A percentile compares a stretch with the other conserved stretches of the same genome.
phyloP scores from a whole-genome alignment of 768 basidiomycete genomes.

The Kwoniella dejecticola region DNA sequence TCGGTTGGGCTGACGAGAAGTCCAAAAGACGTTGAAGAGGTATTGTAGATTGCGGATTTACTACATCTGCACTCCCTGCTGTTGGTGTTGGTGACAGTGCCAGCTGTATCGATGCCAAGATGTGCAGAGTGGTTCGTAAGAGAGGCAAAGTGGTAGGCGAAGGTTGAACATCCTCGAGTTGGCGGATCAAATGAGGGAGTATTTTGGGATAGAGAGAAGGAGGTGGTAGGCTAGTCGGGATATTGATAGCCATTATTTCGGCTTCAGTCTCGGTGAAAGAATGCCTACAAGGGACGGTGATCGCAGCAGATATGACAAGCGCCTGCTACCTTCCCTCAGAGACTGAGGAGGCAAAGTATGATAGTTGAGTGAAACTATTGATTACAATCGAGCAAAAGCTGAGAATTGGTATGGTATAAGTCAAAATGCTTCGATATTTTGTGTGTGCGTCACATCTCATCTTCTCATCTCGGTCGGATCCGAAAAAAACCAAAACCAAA shows the following conservation, averaged over 20 bases:
- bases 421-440: not conserved
- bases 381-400: not conserved
- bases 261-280: no score
- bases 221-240: constrained; percentile 22
- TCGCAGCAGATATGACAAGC: no score
- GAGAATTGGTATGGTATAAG: not conserved
- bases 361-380: no score
- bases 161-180: constrained; percentile 6
- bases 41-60: constrained; percentile 9
- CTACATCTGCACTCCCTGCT: not conserved
- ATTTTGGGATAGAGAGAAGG: constrained; percentile 21
- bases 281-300: no score
- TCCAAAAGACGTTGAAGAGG: constrained; percentile 21
- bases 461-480: constrained; percentile 10
- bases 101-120: constrained; percentile 21
- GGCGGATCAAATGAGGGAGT: constrained; percentile 28
- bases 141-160: constrained; percentile 7
- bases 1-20: constrained; percentile 13
- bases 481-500: not conserved
- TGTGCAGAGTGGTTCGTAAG: constrained; percentile 12
- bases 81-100: constrained; percentile 1
- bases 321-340: no score
- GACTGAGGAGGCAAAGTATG: no score
- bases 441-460: constrained; percentile 3
- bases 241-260: constrained; percentile 15